phyloP scores from a whole-genome alignment of 257 asterid genomes.

The Nemophila menziesii region DNA sequence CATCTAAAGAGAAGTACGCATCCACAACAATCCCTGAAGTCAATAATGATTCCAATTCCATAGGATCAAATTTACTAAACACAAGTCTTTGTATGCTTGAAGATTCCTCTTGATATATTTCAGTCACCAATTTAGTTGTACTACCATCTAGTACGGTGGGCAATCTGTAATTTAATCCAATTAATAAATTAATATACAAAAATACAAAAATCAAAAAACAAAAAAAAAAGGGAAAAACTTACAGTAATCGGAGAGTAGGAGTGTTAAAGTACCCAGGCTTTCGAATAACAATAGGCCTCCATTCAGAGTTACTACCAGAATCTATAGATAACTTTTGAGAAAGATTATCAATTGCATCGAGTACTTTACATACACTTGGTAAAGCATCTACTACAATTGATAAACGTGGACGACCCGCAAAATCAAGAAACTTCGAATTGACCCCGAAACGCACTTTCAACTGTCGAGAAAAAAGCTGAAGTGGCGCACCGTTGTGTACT shows the following conservation, averaged over 20 bases:
- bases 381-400: constrained; percentile 67
- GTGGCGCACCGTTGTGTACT: constrained; percentile 29
- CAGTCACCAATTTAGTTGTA: constrained; percentile 39
- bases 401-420: constrained; percentile 64
- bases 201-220: neutral
- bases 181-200: constrained; percentile 3
- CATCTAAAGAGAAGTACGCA: constrained; percentile 59
- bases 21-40: constrained; percentile 52
- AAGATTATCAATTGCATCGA: constrained; percentile 47
- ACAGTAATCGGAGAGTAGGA: constrained; percentile 80
- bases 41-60: constrained; percentile 42
- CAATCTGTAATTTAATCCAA: constrained; percentile 38
- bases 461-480: constrained; percentile 41
- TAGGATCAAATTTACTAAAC: constrained; percentile 41
- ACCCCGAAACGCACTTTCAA: constrained; percentile 81
- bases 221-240: constrained; percentile 18
- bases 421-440: constrained; percentile 44
- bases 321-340: constrained; percentile 46
- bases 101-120: constrained; percentile 55
- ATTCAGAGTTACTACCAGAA: constrained; percentile 68
- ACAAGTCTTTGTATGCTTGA: constrained; percentile 37
- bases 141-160: constrained; percentile 52
- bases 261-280: constrained; percentile 52
- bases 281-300: constrained; percentile 70
- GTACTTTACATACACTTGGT: constrained; percentile 36